A percentile compares a stretch with the other conserved stretches of the same genome.
Evolutionary conservation across 257 asterid species (phyloP).

Genomic region (Penstemon davidsonii): DNA sequence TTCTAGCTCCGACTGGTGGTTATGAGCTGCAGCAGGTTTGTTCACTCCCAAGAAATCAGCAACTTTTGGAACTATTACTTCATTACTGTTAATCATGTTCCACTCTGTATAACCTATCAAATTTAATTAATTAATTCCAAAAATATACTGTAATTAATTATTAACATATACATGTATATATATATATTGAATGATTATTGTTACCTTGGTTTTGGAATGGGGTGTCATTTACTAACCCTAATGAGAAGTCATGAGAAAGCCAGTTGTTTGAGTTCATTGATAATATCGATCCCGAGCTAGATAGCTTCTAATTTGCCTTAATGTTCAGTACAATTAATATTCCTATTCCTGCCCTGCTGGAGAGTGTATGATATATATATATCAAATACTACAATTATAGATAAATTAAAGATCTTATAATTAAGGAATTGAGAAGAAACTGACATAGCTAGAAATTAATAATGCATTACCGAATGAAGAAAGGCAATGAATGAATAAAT

Average conservation of each 20-base stretch:
- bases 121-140: neutral
- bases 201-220: slow-evolving; percentile 72
- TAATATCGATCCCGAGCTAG: too few relatives aligned
- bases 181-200: neutral
- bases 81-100: slow-evolving; percentile 59
- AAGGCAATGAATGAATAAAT: slow-evolving; percentile 3
- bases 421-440: slow-evolving; percentile 13
- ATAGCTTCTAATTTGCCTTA: too few relatives aligned
- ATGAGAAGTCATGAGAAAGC: slow-evolving; percentile 72
- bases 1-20: slow-evolving; percentile 38
- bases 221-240: slow-evolving; percentile 69
- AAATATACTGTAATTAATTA: too few relatives aligned
- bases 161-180: neutral
- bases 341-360: too few relatives aligned
- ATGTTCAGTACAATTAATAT: too few relatives aligned
- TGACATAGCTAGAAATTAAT: slow-evolving; percentile 28
- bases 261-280: slow-evolving; percentile 81
- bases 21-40: slow-evolving; percentile 32
- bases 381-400: too few relatives aligned
- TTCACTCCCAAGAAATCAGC: slow-evolving; percentile 79
- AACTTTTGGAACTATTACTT: slow-evolving; percentile 56
- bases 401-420: too few relatives aligned
- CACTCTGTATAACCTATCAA: slow-evolving; percentile 57
- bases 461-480: slow-evolving; percentile 33
- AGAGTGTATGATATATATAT: too few relatives aligned